Evolutionary conservation across 768 basidiomycete species (phyloP), one percentile per base, ranked within the genome.

Genomic region (Flagelloscypha sp.): DNA sequence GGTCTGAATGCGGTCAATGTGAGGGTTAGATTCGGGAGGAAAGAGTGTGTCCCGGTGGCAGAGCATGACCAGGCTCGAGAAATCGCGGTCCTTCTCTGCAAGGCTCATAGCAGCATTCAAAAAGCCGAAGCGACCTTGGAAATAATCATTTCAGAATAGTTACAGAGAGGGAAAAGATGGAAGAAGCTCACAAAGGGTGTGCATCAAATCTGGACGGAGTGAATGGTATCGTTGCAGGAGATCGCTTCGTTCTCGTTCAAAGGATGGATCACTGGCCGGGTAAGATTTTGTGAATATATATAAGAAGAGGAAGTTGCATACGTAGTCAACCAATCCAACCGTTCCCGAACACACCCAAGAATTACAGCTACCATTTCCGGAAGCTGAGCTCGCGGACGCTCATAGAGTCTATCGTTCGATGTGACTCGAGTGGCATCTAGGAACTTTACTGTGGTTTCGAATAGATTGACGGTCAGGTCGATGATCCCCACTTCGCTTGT

Each of bases 31-130:
- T 32, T 78, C 57, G 2, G 76, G 76, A 6, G 72, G 76, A 44
- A 66, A 85, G 18, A 78, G 76, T 27, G 57, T 62, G 6, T 76
- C 74, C 35, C 70, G 72, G 48, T 88, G 74, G 52, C 90, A 88
- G 6, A 98, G 71, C 10, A 82, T 73, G 20, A 84, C 88, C n/a
- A 98, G 71, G 24, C 76, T 83, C 13, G 71, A 64, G 61, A 87
- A 95, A 57, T 97, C 94, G 19, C 70, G 72, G 53, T 93, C 90
- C 39, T 80, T 67, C 47, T 94, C 89, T 3, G 92, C 92, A 5
- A 97, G 72, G 9, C 66, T 59, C 53, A 87, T 93, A 0, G 92
- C 93, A 30, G 78, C 62, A 17, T 70, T 60, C 11, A 74, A 68
- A 44, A 81, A 70, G 2, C 78, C 84, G 36, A 74, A 73, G 16